Evolutionary conservation across 257 asterid species (phyloP), one percentile per base, ranked within the genome.

Genomic region (Mitragyna speciosa): DNA sequence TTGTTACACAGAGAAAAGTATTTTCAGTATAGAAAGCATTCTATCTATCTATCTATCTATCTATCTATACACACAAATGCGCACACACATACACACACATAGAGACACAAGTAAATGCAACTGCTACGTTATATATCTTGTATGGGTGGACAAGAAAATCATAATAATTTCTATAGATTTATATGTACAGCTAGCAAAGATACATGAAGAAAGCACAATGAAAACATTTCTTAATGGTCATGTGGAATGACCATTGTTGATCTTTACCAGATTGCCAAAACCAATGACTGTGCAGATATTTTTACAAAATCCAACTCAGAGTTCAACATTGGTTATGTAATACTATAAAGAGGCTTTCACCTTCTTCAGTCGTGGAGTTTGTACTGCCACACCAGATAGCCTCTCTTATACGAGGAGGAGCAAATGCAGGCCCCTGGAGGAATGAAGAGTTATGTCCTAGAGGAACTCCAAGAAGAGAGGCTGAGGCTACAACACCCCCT

Each of bases 371-470:
- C 70, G 97, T 85, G 84, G 98, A 89, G 88, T 96, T 96, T 70
- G 98, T 96, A 91, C 99, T 96, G 78, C 93, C 98, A 81, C 98
- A 94, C 99, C 99, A 96, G 68, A 96, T 94, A 84, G 99, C 99
- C 84, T 96, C 99, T 86, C 99, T 87, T 85, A 96, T 96, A 73
- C 96, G 97, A 81, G 99, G 99, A 77, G 99, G 99, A 70, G 99
- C 98, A 86, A 96, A 96, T 54, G 98, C 99, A 17, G 99, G 99
- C 65, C 99, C 99, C 79, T 96, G 99, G 72, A 96, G 99, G 84
- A 94, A 96, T 33, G 99, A 96, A 54, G 99, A 96, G 87, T 96
- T 96, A 81, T 96, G 99, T 63, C 99, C 99, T 69, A 96, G 75
- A 72, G 99, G 99, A 83, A 96, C 98, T 83, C 99, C 99, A 85